Evolutionary conservation across 2,329 filamentous ascomycete genomes (phyloP), one percentile per base, ranked within the genome.

Genomic region (Aspergillus tanneri): DNA sequence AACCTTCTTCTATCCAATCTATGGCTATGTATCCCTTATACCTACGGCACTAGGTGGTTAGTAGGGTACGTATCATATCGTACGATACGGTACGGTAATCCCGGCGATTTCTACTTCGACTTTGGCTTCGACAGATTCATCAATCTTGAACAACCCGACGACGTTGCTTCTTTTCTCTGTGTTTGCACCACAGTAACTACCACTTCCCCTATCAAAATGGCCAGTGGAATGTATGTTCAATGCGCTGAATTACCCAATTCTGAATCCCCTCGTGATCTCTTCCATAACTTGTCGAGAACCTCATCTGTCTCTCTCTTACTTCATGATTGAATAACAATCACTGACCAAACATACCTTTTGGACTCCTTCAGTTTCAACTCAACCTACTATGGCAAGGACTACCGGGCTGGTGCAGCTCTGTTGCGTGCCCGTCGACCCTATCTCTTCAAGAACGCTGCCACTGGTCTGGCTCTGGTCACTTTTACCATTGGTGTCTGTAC

Each of bases 351-450:
- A 34, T 18, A 9, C 14, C 7, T 16, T 19, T 34, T 34, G 3
- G 30, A 25, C 21, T 24, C 16, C 8, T 27, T n/a, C 52, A 83
- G 80, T 53, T 73, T 84, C 65, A 85, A 84, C 64, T 87, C 85
- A 24, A 90, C 89, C 57, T 99, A 99, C 80, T 99, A 97, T 78
- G 88, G 96, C 73, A 84, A 85, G 67, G 81, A 87, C 65, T 88
- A 88, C 74, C 85, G 87, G 57, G 90, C 95, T 72, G 88, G 88
- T 52, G 86, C 90, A 40, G 88, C 95, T 47, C 84, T 99, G 56
- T 86, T 96, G 68, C 88, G 93, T 66, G 92, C 93, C 47, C 85
- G 95, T 62, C 85, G 89, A 61, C 93, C 93, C 41, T 99, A 95
- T 70, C 80, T 99, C 32, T 74, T 96, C 71, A 95, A 88, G 77